Conservation (phyloP, 768 basidiomycete species). For the Lactarius hengduanensis region DNA sequence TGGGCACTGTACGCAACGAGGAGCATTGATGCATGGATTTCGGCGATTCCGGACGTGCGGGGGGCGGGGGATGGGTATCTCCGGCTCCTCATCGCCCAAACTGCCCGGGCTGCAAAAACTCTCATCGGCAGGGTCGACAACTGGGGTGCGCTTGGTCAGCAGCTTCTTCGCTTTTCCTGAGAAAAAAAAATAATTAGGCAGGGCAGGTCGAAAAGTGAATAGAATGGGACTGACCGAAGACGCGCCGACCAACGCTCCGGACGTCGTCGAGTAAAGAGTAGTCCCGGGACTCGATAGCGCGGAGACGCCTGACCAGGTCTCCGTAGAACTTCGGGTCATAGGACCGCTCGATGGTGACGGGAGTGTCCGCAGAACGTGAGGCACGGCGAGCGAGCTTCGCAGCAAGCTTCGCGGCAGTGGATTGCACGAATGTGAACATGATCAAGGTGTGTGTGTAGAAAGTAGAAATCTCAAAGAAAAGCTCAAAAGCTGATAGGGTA, state of each 20-base stretch:
- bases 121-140: not conserved
- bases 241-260: not conserved
- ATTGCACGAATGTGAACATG: slow-evolving; percentile 18
- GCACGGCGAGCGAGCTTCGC: slow-evolving; percentile 2
- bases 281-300: not conserved
- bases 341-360: not conserved
- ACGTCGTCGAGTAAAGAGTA: not conserved
- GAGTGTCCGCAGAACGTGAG: not conserved
- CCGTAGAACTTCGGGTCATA: not conserved
- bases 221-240: not conserved
- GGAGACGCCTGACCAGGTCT: not conserved
- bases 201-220: not conserved
- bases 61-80: not conserved
- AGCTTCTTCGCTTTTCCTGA: slow-evolving; percentile 7
- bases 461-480: not conserved
- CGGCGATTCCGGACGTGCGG: not conserved
- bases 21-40: not conserved
- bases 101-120: not conserved
- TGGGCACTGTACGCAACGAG: not conserved
- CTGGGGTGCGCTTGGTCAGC: not conserved
- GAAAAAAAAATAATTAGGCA: too few species aligned
- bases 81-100: not conserved
- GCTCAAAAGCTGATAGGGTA: not conserved
- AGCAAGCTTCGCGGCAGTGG: slow-evolving; percentile 6
- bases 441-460: not conserved